A percentile compares a stretch with the other conserved stretches of the same genome.
Evolutionary conservation across 78 protist species (phyloP).

Genomic region (Paulinella micropora): DNA sequence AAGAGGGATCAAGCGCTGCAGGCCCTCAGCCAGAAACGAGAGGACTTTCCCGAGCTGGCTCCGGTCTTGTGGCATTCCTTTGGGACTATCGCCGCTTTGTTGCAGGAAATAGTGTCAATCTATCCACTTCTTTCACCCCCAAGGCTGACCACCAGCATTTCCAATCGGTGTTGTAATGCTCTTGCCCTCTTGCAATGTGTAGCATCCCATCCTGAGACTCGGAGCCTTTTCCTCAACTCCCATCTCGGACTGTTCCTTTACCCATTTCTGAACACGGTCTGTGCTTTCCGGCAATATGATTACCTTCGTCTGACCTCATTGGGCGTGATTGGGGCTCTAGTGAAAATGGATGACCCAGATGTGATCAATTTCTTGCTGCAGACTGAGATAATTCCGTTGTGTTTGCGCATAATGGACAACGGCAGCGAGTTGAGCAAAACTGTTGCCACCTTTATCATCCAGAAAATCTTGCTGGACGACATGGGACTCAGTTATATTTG

Average conservation of each 20-base stretch:
- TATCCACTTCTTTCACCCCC: conserved; percentile 91
- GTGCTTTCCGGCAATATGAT: conserved; percentile 81
- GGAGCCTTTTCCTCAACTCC: conserved; percentile 80
- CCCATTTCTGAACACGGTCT: conserved; percentile 89
- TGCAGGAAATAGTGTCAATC: conserved; percentile 90
- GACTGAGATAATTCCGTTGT: conserved; percentile 94
- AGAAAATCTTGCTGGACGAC: conserved; percentile 83
- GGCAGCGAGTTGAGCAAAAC: conserved; percentile 76
- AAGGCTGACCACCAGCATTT: conserved; percentile 64
- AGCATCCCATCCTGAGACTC: conserved; percentile 90
- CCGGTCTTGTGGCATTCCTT: conserved; percentile 84
- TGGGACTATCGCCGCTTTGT: conserved; percentile 82
- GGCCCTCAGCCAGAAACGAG: conserved; percentile 81
- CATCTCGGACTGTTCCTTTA: conserved; percentile 93
- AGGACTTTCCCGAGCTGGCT: conserved; percentile 78
- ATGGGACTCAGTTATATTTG: conserved; percentile 58
- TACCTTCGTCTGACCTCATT: conserved; percentile 89
- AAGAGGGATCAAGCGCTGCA: conserved; percentile 51
- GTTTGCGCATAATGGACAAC: conserved; percentile 84
- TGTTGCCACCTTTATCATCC: conserved; percentile 97
- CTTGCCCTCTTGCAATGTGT: conserved; percentile 94
- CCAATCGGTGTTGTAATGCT: conserved; percentile 85
- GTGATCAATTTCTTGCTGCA: conserved; percentile 79
- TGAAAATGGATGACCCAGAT: conserved; percentile 61
- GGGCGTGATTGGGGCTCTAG: conserved; percentile 83